Percentiles rank a stretch among this genome's conserved stretches.
These are phyloP conservation scores for Fusarium equiseti DNA, from an alignment of 2,329 filamentous ascomycete genomes.

Conservation along the genomic window DNA sequence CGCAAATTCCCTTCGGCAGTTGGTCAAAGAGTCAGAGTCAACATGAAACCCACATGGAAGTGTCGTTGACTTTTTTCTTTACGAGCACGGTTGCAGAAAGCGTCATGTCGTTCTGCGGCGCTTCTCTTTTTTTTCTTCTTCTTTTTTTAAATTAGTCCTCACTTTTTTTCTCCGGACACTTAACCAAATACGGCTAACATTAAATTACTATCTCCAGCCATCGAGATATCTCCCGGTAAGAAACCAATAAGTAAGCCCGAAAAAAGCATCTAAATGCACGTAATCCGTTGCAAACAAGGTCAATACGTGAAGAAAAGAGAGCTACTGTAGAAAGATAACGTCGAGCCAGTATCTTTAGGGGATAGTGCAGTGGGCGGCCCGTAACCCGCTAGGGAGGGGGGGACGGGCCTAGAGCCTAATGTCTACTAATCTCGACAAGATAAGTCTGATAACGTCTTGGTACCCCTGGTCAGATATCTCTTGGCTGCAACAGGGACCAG, in stretches of 20 bases:
- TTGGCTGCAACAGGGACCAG: slow-evolving; percentile 16
- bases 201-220: slow-evolving; percentile 9
- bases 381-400: slow-evolving; percentile 23
- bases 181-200: slow-evolving; percentile 18
- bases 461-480: slow-evolving; percentile 3
- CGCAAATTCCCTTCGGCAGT: slow-evolving; percentile 1
- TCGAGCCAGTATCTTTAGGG: background rate
- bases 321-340: slow-evolving; percentile 18
- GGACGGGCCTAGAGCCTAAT: background rate
- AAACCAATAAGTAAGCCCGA: slow-evolving; percentile 1
- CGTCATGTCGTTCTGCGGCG: slow-evolving; percentile 34
- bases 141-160: slow-evolving; percentile 6
- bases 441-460: slow-evolving; percentile 17
- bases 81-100: slow-evolving; percentile 28
- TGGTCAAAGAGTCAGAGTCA: slow-evolving; percentile 1
- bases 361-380: slow-evolving; percentile 17
- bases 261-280: background rate
- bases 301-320: background rate
- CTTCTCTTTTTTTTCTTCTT: background rate
- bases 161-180: slow-evolving; percentile 6
- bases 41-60: background rate
- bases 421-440: background rate
- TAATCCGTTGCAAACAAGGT: slow-evolving; percentile 10
- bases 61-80: background rate
- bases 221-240: background rate